Percentiles rank a stretch among this genome's conserved stretches.
Evolutionary conservation across 371 early-diverging fungal species (phyloP).

Genomic region (Mortierella sp.): DNA sequence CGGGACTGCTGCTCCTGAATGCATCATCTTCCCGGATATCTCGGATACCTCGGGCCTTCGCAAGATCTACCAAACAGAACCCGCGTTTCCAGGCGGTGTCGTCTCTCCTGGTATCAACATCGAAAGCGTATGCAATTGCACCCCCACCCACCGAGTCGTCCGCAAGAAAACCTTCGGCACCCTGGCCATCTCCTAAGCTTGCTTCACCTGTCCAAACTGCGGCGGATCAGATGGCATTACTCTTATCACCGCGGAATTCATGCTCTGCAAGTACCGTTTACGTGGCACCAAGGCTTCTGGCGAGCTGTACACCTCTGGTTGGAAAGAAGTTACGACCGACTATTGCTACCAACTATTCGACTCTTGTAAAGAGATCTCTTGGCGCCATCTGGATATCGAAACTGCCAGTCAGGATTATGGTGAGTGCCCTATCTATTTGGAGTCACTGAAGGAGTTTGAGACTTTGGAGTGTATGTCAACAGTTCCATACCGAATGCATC

Average conservation of each 20-base stretch:
- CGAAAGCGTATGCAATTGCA: conserved; percentile 8
- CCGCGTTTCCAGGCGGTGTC: not conserved
- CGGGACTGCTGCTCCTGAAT: not conserved
- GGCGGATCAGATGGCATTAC: not conserved
- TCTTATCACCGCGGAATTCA: conserved; percentile 19
- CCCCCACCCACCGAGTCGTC: conserved; percentile 10
- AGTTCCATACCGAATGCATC: not conserved
- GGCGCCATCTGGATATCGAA: conserved; percentile 27
- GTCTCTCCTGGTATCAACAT: conserved; percentile 6
- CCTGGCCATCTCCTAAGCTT: not conserved
- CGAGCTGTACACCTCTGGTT: conserved; percentile 22
- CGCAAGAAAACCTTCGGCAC: conserved; percentile 1
- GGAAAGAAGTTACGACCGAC: not conserved
- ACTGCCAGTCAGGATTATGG: not conserved
- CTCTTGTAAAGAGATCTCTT: not conserved
- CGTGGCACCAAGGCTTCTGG: conserved; percentile 21
- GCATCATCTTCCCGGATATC: not conserved
- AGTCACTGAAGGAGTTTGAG: not conserved
- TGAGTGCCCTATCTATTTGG: conserved; percentile 16
- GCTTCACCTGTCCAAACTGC: conserved; percentile 13
- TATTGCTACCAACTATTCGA: conserved; percentile 18
- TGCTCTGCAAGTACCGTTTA: conserved; percentile 25
- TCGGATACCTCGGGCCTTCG: not conserved
- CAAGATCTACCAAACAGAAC: not conserved
- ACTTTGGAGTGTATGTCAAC: conserved; percentile 3